phyloP scores from a whole-genome alignment of 306 rosid genomes.

The Trifolium fragiferum region DNA sequence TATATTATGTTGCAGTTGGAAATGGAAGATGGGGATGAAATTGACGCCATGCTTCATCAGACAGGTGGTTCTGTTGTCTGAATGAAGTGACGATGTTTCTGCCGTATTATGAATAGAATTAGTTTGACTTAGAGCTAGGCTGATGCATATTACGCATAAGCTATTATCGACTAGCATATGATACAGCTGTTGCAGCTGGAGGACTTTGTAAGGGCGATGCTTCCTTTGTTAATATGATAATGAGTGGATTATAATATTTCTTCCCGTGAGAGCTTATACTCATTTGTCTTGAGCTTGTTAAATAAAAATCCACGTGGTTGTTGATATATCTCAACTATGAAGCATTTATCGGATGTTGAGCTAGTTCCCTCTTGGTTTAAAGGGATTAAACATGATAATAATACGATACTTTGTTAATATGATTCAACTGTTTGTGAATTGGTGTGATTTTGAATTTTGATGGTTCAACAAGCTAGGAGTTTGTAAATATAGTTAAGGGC shows the following conservation, averaged over 20 bases:
- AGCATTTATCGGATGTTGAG: constrained; percentile 13
- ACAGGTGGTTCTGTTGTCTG: constrained; percentile 65
- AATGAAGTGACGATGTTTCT: constrained; percentile 6
- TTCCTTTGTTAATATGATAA: constrained; percentile 47
- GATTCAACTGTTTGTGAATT: too few species aligned
- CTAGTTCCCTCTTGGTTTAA: not conserved
- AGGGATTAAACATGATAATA: not conserved
- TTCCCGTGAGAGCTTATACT: constrained; percentile 18
- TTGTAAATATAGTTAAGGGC: too few species aligned
- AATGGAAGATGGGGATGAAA: constrained; percentile 92
- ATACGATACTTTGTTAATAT: too few species aligned
- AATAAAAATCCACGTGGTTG: not conserved
- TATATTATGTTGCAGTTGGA: constrained; percentile 59
- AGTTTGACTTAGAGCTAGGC: constrained; percentile 39
- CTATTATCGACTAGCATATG: constrained; percentile 18
- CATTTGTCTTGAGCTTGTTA: constrained; percentile 19
- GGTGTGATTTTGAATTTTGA: too few species aligned
- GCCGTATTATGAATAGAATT: constrained; percentile 38
- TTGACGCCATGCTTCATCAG: constrained; percentile 87
- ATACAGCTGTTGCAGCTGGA: constrained; percentile 36
- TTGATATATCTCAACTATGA: not conserved
- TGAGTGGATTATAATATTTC: constrained; percentile 27
- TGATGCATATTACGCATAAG: constrained; percentile 34
- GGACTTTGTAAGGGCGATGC: constrained; percentile 22
- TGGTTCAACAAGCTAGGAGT: too few species aligned